Base-by-base conservation (phyloP, 176 grass and related monocot genomes). In the Ananas comosus region DNA sequence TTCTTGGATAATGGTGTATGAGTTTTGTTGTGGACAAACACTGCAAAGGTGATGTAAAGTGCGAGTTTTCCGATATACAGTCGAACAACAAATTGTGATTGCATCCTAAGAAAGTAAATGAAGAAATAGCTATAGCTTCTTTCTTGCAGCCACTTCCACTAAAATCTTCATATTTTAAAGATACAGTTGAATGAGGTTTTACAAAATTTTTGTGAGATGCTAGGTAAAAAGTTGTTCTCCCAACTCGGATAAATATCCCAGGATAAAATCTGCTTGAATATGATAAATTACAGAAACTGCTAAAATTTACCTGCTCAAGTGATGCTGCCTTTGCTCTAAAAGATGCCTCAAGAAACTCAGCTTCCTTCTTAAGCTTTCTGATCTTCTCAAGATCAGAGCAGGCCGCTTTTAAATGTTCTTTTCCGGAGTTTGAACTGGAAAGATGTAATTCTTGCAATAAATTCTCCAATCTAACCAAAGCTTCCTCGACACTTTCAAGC, bases 301-400 rank as follows among this genome's bases (percentile, higher is more conserved):
- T 22, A 74, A 47, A 47, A 53, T 23, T 16, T 56, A 47, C 64
- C 12, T 25, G 76, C 9, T 69, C 4, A 65, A 76, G 29, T 53
- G 23, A 70, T 67, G 50, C 51, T 73, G 87, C 75, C 79, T 93
- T 99, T 76, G 94, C 94, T 84, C 82, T 81, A 76, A 93, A 99
- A 71, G 90, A 99, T 72, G 82, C 90, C 80, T 99, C 94, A 67
- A 99, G 87, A 91, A 93, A 93, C 59, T 99, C 94, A 5, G 94
- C 94, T 76, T 99, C 89, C 82, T 99, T 99, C 72, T 99, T 99
- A 76, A 99, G 87, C 66, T 74, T 99, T 85, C 94, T 88, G 67
- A 99, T 93, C 71, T 76, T 89, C 79, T 99, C 94, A 70, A 99
- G 94, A 64, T 99, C 94, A 69, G 87, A 99, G 84, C 94, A 99